These are phyloP conservation scores for Avena eriantha DNA, from an alignment of 176 grass and related monocot species.

Conservation along the genomic window DNA sequence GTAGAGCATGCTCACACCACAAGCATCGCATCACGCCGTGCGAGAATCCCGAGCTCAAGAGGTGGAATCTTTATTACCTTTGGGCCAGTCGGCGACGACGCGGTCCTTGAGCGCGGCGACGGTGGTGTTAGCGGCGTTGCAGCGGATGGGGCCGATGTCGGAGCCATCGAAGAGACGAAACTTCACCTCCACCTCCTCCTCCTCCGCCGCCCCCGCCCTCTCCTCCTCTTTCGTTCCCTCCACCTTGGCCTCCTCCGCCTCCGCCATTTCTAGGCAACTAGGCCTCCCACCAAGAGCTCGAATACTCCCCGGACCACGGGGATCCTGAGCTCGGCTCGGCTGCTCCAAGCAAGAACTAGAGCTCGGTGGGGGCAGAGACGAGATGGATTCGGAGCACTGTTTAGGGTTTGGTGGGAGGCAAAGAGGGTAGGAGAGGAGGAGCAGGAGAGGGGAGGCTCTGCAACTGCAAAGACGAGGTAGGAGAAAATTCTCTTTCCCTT, in stretches of 20 bases:
- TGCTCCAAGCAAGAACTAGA: constrained; percentile 5
- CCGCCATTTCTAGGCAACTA: constrained; percentile 45
- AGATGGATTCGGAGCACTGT: constrained; percentile 32
- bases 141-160: constrained; percentile 71
- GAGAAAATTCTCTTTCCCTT: constrained; percentile 23
- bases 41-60: background rate
- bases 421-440: constrained; percentile 36
- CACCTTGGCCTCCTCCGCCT: constrained; percentile 43
- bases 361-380: background rate
- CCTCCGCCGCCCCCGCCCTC: constrained; percentile 26
- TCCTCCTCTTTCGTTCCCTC: constrained; percentile 30
- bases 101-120: constrained; percentile 77
- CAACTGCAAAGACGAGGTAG: constrained; percentile 24
- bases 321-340: background rate
- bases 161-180: constrained; percentile 82
- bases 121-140: constrained; percentile 61
- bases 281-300: constrained; percentile 25
- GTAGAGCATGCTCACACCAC: background rate
- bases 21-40: background rate
- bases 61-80: constrained; percentile 48
- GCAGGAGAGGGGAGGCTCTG: constrained; percentile 12
- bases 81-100: constrained; percentile 76
- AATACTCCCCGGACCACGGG: background rate
- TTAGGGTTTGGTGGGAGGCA: constrained; percentile 56
- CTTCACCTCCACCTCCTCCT: constrained; percentile 69